phyloP scores from a whole-genome alignment of 768 basidiomycete species.

The Boletus subcaerulescens region DNA sequence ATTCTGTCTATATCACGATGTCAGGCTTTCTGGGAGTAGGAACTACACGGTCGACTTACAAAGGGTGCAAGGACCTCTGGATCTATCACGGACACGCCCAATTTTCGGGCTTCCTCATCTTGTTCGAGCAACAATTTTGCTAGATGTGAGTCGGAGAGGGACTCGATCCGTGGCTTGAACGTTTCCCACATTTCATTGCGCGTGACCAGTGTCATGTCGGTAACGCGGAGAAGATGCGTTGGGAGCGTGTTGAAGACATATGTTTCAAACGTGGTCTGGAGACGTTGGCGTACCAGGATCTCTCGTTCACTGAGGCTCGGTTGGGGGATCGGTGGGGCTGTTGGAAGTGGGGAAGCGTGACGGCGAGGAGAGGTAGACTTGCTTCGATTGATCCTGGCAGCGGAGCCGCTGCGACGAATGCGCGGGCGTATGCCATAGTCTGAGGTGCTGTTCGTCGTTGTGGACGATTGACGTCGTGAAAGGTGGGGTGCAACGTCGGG shows the following conservation, averaged over 20 bases:
- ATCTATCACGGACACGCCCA: slow-evolving; percentile 21
- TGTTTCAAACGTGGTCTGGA: slow-evolving; percentile 21
- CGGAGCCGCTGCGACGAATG: slow-evolving; percentile 18
- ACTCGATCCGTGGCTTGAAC: slow-evolving; percentile 19
- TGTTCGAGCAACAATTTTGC: slow-evolving; percentile 23
- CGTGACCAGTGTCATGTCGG: slow-evolving; percentile 20
- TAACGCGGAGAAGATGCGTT: slow-evolving; percentile 21
- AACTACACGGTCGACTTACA: slow-evolving; percentile 4
- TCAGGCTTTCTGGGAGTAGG: not conserved
- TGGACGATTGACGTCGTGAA: slow-evolving; percentile 19
- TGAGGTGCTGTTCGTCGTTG: slow-evolving; percentile 14
- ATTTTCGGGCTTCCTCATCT: slow-evolving; percentile 21
- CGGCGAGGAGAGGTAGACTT: slow-evolving; percentile 23
- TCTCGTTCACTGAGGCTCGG: slow-evolving; percentile 22
- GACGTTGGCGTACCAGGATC: slow-evolving; percentile 18
- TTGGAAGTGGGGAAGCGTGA: slow-evolving; percentile 12
- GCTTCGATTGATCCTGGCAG: slow-evolving; percentile 12
- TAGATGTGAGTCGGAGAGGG: slow-evolving; percentile 21
- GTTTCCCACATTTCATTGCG: slow-evolving; percentile 21
- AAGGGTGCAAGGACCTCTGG: slow-evolving; percentile 20
- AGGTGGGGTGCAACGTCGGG: slow-evolving; percentile 14
- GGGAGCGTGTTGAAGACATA: slow-evolving; percentile 26
- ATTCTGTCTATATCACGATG: slow-evolving; percentile 10
- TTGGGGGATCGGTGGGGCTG: slow-evolving; percentile 15
- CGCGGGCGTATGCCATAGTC: slow-evolving; percentile 18